Evolutionary conservation across 805 yeast genomes (phyloP), one percentile per base, ranked within the genome.

Genomic region (Wickerhamiella australiensis): DNA sequence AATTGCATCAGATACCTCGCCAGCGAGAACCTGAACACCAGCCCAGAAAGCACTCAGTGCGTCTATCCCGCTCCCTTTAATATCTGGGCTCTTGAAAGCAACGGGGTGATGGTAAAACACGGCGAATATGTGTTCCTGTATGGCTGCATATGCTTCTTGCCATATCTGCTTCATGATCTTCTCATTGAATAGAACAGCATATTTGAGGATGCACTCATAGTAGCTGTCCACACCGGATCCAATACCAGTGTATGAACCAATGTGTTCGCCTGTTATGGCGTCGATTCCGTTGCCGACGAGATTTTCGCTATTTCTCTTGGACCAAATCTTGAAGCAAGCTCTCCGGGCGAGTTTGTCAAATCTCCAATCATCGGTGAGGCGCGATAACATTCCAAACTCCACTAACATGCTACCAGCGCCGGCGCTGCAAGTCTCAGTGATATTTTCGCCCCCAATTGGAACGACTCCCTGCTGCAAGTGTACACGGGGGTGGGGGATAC

Each of bases 171-270:
- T 59, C 35, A 77, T 65, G 11, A 70, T 67, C 12, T 68, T 68
- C 56, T 82, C 83, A 59, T 83, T 77, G 52, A 87, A 85, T 12
- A 88, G 60, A 9, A 88, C 73, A 1, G 87, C 69, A 18, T 80
- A 78, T 61, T 88, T 88, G 38, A 85, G 70, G 0, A 95, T 83
- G 64, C 87, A 85, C 60, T 88, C 97, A 61, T 81, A 88, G 59
- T 85, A 85, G 0, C 95, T 85, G 64, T 88, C 97, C 13, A 85
- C 76, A 1, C 94, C 82, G 0, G 96, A 96, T 2, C 97, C 96
- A 8, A 84, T 72, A 0, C 96, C 95, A 0, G 92, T 77, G 37
- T 78, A 65, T 0, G 72, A 61, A 50, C 81, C 81, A 37, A 69
- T 65, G 77, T 85, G 79, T 35, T 62, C 59, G 31, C 78, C 77